Conservation (phyloP, 225 moss, liverwort and hornwort genomes). For the Lunularia cruciata region DNA sequence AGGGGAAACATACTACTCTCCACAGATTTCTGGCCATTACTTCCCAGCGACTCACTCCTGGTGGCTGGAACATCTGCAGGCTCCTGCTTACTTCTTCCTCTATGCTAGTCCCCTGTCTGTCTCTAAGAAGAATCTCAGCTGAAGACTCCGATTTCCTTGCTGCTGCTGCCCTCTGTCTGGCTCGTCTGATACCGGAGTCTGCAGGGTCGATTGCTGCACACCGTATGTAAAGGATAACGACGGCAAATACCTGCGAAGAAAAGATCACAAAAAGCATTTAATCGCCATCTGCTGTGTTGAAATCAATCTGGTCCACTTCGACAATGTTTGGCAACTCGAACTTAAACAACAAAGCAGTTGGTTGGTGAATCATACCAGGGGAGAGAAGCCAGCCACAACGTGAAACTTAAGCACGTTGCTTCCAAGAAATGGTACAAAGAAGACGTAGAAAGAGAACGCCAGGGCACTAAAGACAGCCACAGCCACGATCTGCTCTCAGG, state of each 20-base stretch:
- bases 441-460: conserved; percentile 89
- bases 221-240: conserved; percentile 66
- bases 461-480: conserved; percentile 84
- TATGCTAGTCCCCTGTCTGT: conserved; percentile 17
- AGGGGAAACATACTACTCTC: conserved; percentile 27
- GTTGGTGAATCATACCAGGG: conserved; percentile 44
- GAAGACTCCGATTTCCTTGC: conserved; percentile 41
- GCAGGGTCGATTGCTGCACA: conserved; percentile 91
- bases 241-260: conserved; percentile 59
- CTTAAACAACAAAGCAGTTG: too few species aligned
- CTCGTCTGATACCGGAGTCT: conserved; percentile 65
- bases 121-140: conserved; percentile 36
- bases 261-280: background rate
- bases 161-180: conserved; percentile 32
- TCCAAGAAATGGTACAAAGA: conserved; percentile 84
- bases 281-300: too few species aligned
- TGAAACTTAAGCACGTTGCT: conserved; percentile 59
- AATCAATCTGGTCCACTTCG: background rate
- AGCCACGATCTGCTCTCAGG: conserved; percentile 74
- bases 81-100: conserved; percentile 40
- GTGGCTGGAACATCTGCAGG: conserved; percentile 23
- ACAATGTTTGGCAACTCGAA: too few species aligned
- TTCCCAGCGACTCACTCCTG: conserved; percentile 25
- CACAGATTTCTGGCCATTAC: conserved; percentile 13
- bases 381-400: conserved; percentile 66